Evolutionary conservation across 768 basidiomycete genomes (phyloP).

Genomic region (Lentinula sp.): DNA sequence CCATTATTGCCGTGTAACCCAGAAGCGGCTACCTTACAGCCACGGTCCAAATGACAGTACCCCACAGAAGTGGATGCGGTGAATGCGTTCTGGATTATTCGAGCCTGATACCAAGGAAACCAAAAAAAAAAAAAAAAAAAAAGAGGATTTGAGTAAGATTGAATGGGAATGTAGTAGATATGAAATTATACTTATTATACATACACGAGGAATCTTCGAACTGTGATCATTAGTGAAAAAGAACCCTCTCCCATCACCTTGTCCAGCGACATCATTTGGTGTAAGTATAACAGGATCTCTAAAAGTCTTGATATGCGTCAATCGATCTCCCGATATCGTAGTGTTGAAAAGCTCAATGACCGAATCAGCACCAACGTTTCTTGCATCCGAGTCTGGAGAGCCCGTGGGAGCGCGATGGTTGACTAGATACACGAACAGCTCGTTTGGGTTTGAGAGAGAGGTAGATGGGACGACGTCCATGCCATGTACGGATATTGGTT

Average conservation of each 20-base stretch:
- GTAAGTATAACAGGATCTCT: conserved; percentile 48
- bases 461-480: conserved; percentile 61
- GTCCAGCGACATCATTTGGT: conserved; percentile 71
- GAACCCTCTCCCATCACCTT: conserved; percentile 55
- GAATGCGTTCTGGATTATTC: conserved; percentile 19
- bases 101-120: conserved; percentile 8
- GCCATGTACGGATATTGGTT: conserved; percentile 54
- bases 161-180: neutral
- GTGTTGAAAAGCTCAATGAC: conserved; percentile 67
- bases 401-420: conserved; percentile 57
- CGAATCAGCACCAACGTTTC: conserved; percentile 59
- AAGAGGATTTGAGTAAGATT: neutral
- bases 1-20: conserved; percentile 57
- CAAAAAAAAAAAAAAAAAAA: neutral
- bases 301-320: conserved; percentile 55
- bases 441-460: conserved; percentile 26
- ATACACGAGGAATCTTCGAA: conserved; percentile 46
- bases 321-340: conserved; percentile 28
- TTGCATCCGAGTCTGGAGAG: conserved; percentile 20
- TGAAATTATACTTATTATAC: conserved; percentile 11
- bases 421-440: conserved; percentile 62
- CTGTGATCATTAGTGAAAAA: conserved; percentile 68
- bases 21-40: conserved; percentile 54
- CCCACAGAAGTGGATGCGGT: conserved; percentile 43
- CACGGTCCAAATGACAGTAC: conserved; percentile 54